These are phyloP conservation scores for thale cress (Arabidopsis thaliana) DNA, from an alignment of 345 rosid species.

Conservation along the genomic window TAIR10.1 NC_003074.8:19739001-19739500, in stretches of 20 bases:
- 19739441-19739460: constrained; percentile 25
- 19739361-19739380: background rate
- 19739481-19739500: constrained; percentile 31
- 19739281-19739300: background rate
- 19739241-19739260: background rate
- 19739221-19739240: too few species aligned
- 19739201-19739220: too few species aligned
- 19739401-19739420: background rate
- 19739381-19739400: background rate
- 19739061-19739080: background rate
- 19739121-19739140: background rate
- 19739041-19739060: constrained; percentile 3
- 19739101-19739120: background rate
- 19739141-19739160: background rate
- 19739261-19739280: background rate
- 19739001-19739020: constrained; percentile 20
- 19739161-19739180: background rate
- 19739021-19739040: constrained; percentile 18
- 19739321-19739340: too few species aligned
- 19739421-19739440: background rate
- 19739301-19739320: background rate
- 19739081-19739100: background rate
- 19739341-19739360: background rate
- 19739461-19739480: constrained; percentile 22
- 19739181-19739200: too few species aligned